Conservation (phyloP, 2,329 filamentous ascomycete genomes). For the Neonectria sp. region DNA sequence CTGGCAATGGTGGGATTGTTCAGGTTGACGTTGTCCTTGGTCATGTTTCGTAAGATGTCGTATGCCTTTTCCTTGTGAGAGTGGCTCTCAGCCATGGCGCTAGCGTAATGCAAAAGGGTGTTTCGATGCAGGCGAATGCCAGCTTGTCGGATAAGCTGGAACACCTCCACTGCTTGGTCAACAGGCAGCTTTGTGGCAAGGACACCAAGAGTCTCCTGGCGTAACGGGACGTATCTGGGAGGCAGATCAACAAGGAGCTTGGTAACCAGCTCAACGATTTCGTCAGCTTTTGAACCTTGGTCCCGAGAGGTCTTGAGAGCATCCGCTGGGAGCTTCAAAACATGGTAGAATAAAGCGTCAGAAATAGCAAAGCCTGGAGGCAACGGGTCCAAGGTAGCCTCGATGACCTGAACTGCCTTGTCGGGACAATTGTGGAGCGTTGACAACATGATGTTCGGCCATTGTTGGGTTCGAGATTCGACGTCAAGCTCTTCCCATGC, state of each 20-base stretch:
- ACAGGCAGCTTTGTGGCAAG: slow-evolving; percentile 49
- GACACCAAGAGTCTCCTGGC: slow-evolving; percentile 56
- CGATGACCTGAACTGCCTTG: slow-evolving; percentile 52
- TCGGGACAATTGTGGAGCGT: slow-evolving; percentile 52
- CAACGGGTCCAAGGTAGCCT: slow-evolving; percentile 55
- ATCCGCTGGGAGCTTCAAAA: slow-evolving; percentile 39
- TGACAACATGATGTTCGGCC: slow-evolving; percentile 55
- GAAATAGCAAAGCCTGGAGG: slow-evolving; percentile 56
- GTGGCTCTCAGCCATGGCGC: slow-evolving; percentile 58
- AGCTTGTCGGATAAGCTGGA: slow-evolving; percentile 50
- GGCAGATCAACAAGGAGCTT: slow-evolving; percentile 50
- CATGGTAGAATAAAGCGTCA: slow-evolving; percentile 54
- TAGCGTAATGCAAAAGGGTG: slow-evolving; percentile 65
- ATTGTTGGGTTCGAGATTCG: slow-evolving; percentile 45
- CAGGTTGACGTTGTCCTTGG: slow-evolving; percentile 60
- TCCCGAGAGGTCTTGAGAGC: slow-evolving; percentile 39
- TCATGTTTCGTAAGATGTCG: slow-evolving; percentile 55
- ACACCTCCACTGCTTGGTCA: slow-evolving; percentile 54
- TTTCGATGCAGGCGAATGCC: slow-evolving; percentile 55
- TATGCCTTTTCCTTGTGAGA: slow-evolving; percentile 60
- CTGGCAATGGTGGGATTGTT: slow-evolving; percentile 65
- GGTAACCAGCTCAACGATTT: slow-evolving; percentile 48
- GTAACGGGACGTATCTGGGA: slow-evolving; percentile 52
- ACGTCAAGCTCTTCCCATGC: slow-evolving; percentile 52
- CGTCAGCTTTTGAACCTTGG: slow-evolving; percentile 46